Conservation (phyloP, 2,329 filamentous ascomycete genomes). For the Microsporum canis region DNA sequence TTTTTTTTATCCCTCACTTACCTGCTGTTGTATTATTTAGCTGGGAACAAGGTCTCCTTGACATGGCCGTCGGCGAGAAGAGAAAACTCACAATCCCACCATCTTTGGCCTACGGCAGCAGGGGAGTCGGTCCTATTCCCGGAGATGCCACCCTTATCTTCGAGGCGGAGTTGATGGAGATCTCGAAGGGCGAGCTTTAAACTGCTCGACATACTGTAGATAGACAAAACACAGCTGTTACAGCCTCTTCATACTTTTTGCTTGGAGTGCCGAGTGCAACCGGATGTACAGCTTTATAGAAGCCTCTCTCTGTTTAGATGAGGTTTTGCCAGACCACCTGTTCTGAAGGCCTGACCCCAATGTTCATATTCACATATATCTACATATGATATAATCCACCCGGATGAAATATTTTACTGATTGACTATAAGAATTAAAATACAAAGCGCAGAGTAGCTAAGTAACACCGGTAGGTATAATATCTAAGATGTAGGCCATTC, state of each 20-base stretch:
- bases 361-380: neutral
- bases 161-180: conserved; percentile 79
- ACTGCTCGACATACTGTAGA: neutral
- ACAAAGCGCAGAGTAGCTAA: neutral
- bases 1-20: neutral
- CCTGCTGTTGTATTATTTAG: conserved; percentile 29
- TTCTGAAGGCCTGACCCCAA: neutral
- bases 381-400: neutral
- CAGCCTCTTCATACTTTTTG: neutral
- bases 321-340: neutral
- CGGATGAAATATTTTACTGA: neutral
- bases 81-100: conserved; percentile 83
- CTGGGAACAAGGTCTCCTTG: conserved; percentile 81
- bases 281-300: neutral
- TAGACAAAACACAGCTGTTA: neutral
- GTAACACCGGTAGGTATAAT: neutral
- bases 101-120: conserved; percentile 67
- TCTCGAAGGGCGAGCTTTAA: conserved; percentile 42
- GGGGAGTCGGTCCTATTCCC: conserved; percentile 70
- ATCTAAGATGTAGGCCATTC: neutral
- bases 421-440: neutral
- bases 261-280: neutral
- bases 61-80: conserved; percentile 95
- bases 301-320: neutral
- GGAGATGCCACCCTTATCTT: conserved; percentile 74